A percentile compares a stretch with the other conserved stretches of the same genome.
These are phyloP conservation scores for Lipomyces starkeyi DNA, from an alignment of 805 yeast genomes.

Conservation along the genomic window DNA sequence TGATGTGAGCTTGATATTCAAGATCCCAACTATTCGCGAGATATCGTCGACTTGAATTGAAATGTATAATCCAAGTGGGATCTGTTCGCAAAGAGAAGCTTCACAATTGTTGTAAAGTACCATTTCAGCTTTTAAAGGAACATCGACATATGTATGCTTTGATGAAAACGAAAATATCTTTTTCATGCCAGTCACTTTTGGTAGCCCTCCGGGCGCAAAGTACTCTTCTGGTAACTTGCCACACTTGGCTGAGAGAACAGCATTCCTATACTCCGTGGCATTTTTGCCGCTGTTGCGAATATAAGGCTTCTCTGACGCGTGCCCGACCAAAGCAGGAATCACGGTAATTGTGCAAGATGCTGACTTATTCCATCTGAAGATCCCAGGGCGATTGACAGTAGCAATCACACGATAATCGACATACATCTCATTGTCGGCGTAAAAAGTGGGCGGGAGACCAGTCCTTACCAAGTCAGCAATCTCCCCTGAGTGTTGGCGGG, in stretches of 20 bases:
- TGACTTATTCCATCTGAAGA: constrained; percentile 10
- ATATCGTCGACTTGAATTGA: constrained; percentile 5
- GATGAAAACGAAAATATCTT: constrained; percentile 16
- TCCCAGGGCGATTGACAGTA: constrained; percentile 16
- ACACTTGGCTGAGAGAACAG: constrained; percentile 10
- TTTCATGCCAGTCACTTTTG: constrained; percentile 14
- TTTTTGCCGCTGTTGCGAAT: too few relatives aligned
- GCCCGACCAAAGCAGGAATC: constrained; percentile 10
- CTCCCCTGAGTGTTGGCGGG: neutral
- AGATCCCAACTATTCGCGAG: too few relatives aligned
- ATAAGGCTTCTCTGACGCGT: too few relatives aligned
- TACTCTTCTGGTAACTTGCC: constrained; percentile 21
- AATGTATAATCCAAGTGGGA: constrained; percentile 2
- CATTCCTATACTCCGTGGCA: neutral
- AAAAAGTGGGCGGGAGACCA: constrained; percentile 20
- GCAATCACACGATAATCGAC: constrained; percentile 17
- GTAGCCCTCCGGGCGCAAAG: too few relatives aligned
- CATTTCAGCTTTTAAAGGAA: constrained; percentile 4
- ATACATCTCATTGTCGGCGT: neutral
- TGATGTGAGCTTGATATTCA: too few relatives aligned
- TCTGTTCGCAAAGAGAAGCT: constrained; percentile 6
- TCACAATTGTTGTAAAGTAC: constrained; percentile 6
- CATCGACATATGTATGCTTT: constrained; percentile 17
- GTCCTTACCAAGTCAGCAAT: neutral
- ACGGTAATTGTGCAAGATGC: neutral